Evolutionary conservation across 176 grass and related monocot genomes (phyloP).

Genomic region (Oryza coarctata): DNA sequence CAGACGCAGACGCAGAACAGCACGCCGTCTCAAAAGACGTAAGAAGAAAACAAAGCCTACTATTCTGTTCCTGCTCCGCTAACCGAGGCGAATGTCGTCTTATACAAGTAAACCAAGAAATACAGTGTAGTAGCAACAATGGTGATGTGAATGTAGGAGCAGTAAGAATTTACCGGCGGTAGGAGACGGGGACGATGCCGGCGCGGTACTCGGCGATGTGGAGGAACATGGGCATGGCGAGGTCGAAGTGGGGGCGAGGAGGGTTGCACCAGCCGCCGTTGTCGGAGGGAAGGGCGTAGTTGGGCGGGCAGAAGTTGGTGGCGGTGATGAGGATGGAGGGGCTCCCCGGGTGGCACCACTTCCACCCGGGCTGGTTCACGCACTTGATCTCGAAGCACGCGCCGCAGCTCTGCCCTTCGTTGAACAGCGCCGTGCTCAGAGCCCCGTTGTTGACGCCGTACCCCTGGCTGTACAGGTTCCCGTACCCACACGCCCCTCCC

Average conservation of each 20-base stretch:
- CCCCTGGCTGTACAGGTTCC: slow-evolving; percentile 77
- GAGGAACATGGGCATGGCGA: slow-evolving; percentile 92
- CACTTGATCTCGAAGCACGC: slow-evolving; percentile 90
- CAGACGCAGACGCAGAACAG: too few species aligned
- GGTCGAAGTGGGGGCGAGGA: slow-evolving; percentile 74
- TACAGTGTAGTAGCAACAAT: neutral
- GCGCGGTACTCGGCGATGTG: slow-evolving; percentile 84
- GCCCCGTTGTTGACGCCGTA: slow-evolving; percentile 80
- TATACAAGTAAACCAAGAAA: neutral
- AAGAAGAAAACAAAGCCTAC: neutral
- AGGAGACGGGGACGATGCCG: slow-evolving; percentile 86
- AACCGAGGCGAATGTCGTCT: slow-evolving; percentile 40
- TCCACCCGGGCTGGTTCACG: slow-evolving; percentile 51
- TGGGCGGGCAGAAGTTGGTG: slow-evolving; percentile 97
- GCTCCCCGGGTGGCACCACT: slow-evolving; percentile 52
- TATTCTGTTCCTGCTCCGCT: neutral
- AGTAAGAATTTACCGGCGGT: slow-evolving; percentile 49
- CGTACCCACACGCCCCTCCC: slow-evolving; percentile 85
- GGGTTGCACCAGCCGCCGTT: slow-evolving; percentile 97
- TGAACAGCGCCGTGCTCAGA: slow-evolving; percentile 93
- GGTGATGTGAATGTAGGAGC: neutral
- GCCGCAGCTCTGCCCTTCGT: slow-evolving; percentile 59
- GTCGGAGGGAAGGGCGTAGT: slow-evolving; percentile 74
- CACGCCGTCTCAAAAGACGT: slow-evolving; percentile 37
- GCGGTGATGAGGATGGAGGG: slow-evolving; percentile 67